Conservation (phyloP, 345 rosid species). For the Ceriops decandra region DNA sequence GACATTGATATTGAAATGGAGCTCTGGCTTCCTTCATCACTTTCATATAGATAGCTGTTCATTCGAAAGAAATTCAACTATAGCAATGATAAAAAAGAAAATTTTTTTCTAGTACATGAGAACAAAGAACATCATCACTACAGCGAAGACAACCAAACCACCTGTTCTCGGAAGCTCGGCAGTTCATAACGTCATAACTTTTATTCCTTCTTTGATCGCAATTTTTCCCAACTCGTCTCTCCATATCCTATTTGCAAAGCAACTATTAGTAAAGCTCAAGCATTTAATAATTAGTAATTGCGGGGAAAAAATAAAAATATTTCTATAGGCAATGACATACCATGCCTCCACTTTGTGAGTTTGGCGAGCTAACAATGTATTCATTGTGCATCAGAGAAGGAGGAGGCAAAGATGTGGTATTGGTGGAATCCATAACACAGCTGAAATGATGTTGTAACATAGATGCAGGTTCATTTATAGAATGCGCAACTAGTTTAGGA, state of each 20-base stretch:
- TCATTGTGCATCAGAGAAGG: slow-evolving; percentile 28
- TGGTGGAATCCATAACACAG: slow-evolving; percentile 23
- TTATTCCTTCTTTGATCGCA: slow-evolving; percentile 17
- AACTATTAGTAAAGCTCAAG: slow-evolving; percentile 13
- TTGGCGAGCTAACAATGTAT: slow-evolving; percentile 35
- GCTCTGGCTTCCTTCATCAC: slow-evolving; percentile 51
- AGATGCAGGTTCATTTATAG: slow-evolving; percentile 27
- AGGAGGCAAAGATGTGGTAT: slow-evolving; percentile 29
- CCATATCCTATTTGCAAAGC: slow-evolving; percentile 24
- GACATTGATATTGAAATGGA: slow-evolving; percentile 41
- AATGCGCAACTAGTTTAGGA: slow-evolving; percentile 22
- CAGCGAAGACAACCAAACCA: slow-evolving; percentile 3
- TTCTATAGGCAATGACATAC: slow-evolving; percentile 14
- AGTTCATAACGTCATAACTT: slow-evolving; percentile 31
- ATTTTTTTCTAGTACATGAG: background rate
- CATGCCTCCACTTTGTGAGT: slow-evolving; percentile 35
- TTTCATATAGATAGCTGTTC: slow-evolving; percentile 35
- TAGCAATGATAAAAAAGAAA: background rate
- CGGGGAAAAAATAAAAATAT: background rate
- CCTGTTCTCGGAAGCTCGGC: slow-evolving; percentile 35
- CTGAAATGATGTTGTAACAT: slow-evolving; percentile 33
- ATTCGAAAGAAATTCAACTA: background rate
- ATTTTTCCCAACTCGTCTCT: slow-evolving; percentile 23
- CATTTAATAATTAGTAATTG: background rate
- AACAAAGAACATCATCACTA: background rate